Evolutionary conservation across 73 alveolate genomes (phyloP), one percentile per base, ranked within the genome.

Genomic region (Breviolum minutum): DNA sequence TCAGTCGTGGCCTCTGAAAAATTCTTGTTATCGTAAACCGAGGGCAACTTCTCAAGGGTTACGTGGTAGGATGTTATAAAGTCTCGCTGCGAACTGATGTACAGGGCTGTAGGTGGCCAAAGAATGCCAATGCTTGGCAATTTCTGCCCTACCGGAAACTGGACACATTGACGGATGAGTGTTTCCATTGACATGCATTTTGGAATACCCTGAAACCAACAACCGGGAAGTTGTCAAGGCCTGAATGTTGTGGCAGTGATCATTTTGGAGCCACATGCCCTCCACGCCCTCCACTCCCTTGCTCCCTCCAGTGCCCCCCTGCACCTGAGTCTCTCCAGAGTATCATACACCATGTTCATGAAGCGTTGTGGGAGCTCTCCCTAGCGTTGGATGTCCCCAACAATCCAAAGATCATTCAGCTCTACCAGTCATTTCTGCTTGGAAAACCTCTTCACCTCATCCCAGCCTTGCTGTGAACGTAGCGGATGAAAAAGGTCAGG

Each of bases 401-500:
- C 29, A 70, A 4, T 22, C 29, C 81, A 22, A 70, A 26, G 4
- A 70, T 26, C 20, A 70, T 19, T 80, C 69, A 48, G n/a, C 26
- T 9, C 66, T 68, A 20, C 89, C 66, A 80, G 32, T 24, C 12
- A 29, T 68, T 14, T 80, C 9, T 17, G 26, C 17, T 20, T 0
- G 11, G 27, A 27, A 62, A 22, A 48, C 66, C 63, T 29, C 27
- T 22, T 17, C 83, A 73, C 30, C 16, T 30, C 14, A 6, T 11
- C 63, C 24, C 24, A 48, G 48, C 99, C 99, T 96, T 95, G 82
- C 99, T 99, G 99, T 95, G 99, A 54, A 99, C 99, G 92, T 98
- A 99, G 82, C 94, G 99, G 95, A 95, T 99, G 99, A 99, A 99
- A 95, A 97, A 99, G 99, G 96, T 98, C 70, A 99, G 83, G 99